A percentile compares a stretch with the other conserved stretches of the same genome.
These are phyloP conservation scores for Torulaspora pretoriensis DNA, from an alignment of 1,139 yeast species.

Conservation along the genomic window DNA sequence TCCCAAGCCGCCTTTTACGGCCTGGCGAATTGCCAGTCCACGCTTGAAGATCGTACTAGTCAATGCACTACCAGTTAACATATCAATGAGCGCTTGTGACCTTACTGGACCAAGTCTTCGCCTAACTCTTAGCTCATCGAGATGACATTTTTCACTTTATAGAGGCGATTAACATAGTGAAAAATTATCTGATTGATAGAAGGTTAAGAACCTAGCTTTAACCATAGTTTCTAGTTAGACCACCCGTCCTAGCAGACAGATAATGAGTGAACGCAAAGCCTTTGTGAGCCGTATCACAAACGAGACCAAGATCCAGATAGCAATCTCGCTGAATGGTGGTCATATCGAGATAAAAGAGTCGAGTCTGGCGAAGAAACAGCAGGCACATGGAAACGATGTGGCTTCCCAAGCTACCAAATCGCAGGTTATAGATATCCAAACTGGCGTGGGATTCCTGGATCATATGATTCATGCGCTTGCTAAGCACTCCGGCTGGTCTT, in stretches of 20 bases:
- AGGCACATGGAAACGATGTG: constrained; percentile 42
- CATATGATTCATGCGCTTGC: constrained; percentile 98
- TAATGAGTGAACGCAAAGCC: constrained; percentile 42
- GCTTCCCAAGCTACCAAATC: constrained; percentile 47
- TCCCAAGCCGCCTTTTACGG: constrained; percentile 7
- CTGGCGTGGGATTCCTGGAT: constrained; percentile 93
- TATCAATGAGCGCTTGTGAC: not conserved
- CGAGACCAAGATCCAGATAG: constrained; percentile 89
- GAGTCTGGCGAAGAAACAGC: constrained; percentile 36
- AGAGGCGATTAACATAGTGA: not conserved
- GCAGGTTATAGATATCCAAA: constrained; percentile 74
- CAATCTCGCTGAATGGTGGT: constrained; percentile 84
- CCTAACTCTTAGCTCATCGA: not conserved
- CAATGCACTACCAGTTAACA: not conserved
- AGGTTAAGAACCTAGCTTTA: not conserved
- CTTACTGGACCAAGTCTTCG: not conserved
- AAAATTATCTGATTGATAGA: not conserved
- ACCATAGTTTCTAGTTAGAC: no score
- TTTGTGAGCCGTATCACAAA: constrained; percentile 70
- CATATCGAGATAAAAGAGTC: constrained; percentile 55
- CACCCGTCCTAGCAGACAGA: not conserved
- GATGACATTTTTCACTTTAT: not conserved
- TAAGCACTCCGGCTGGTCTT: constrained; percentile 95
- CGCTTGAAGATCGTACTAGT: constrained; percentile 2
- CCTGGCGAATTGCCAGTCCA: constrained; percentile 9